Evolutionary conservation across 345 rosid genomes (phyloP), one percentile per base, ranked within the genome.

Genomic region (Populus alba): DNA sequence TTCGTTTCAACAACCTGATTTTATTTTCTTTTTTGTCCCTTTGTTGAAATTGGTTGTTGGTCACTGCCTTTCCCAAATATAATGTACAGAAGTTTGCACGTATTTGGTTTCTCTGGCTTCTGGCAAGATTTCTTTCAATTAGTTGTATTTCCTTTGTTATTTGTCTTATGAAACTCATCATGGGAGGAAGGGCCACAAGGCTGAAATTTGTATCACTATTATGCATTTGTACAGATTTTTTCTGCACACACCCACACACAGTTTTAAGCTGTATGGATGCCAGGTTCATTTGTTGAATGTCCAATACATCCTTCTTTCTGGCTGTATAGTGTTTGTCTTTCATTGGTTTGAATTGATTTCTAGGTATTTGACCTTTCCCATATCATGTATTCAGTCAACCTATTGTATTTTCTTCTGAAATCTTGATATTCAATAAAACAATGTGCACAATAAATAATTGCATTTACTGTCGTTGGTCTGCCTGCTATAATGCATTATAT

Each of bases 1-100:
- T 71, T 29, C 33, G 29, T 70, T 75, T 70, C 15, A 51, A 70
- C 51, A 71, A 22, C 25, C 71, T 71, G 47, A 62, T 63, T 33
- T 25, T 47, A 31, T 61, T 37, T 25, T 17, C 45, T 22, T 11
- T 70, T 7, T 23, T 55, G 10, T 37, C 33, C 53, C 0, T 8
- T 41, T 77, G 17, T 31, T 49, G 23, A 49, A 71, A 38, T 66
- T 38, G 17, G 33, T 31, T 9, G 49, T 27, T 29, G 33, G 17
- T 27, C 15, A 27, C 55, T 45, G n/a, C 23, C 37, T 33, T 66
- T 51, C 31, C 20, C 49, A 75, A 20, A 18, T 70, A 61, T 43
- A 73, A 49, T 12, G 11, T 31, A 49, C 35, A 66, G 41, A 61
- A 66, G 45, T 66, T 9, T 51, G 51, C 9, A 27, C 37, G 22